Conservation (phyloP, 306 rosid species). For the Castanea sativa region DNA sequence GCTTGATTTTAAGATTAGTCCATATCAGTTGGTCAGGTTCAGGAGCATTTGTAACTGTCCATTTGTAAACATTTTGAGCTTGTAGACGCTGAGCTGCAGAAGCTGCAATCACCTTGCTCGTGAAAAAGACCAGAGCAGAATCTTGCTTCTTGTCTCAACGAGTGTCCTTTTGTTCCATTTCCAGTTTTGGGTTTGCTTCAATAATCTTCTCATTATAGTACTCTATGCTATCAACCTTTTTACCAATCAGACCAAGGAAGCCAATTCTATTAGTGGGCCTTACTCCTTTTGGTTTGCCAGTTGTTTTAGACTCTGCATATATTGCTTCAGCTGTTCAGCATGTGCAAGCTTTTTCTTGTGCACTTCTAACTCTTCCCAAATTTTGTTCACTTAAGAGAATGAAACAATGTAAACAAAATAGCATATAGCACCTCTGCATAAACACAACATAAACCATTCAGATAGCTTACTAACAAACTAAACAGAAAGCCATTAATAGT, state of each 20-base stretch:
- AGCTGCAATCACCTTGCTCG: constrained; percentile 62
- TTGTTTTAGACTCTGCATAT: constrained; percentile 49
- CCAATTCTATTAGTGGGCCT: constrained; percentile 79
- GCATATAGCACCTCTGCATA: not conserved
- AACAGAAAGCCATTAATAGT: not conserved
- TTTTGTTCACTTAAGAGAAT: constrained; percentile 58
- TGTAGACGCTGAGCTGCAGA: constrained; percentile 87
- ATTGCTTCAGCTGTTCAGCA: constrained; percentile 69
- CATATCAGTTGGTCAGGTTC: constrained; percentile 75
- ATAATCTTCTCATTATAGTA: constrained; percentile 55
- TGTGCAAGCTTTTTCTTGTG: constrained; percentile 69
- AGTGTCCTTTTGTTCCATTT: constrained; percentile 73
- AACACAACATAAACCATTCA: not conserved
- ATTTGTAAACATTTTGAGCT: constrained; percentile 61
- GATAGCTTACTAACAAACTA: not conserved
- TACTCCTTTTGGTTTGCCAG: constrained; percentile 65
- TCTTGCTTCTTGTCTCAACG: constrained; percentile 75
- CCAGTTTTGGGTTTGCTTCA: constrained; percentile 54
- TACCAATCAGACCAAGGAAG: constrained; percentile 67
- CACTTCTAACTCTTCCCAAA: constrained; percentile 65
- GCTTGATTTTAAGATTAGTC: constrained; percentile 72
- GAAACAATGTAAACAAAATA: constrained; percentile 8
- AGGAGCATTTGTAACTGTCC: constrained; percentile 71
- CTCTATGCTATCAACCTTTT: constrained; percentile 75
- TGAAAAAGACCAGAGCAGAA: constrained; percentile 78